Base-by-base conservation (phyloP, 2,329 filamentous ascomycete genomes). In the Ascochyta pisi region DNA sequence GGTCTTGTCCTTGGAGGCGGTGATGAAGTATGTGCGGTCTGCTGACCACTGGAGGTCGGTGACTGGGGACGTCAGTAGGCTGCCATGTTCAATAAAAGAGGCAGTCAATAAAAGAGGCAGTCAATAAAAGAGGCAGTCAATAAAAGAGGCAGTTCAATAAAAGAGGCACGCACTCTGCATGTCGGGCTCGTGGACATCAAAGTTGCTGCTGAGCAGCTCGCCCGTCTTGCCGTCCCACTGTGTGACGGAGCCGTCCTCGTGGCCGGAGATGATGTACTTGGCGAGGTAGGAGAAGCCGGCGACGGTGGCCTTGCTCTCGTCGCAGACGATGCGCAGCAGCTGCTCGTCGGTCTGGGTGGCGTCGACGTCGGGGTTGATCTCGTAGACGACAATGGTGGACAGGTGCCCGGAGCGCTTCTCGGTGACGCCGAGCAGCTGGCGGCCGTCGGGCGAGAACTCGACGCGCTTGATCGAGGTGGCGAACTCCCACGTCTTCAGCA, bases 391-490 rank as follows among this genome's bases (percentile, higher is more conserved):
- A 72, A 99, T 97, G 67, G 93, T 96, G 75, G 91, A 92, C 65
- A 98, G 84, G 80, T 92, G 94, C 67, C 95, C 95, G 87, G 96
- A 96, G 73, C 95, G 92, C 89, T 97, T 96, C 83, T 99, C 95
- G 50, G 95, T 99, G 62, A 99, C 93, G 62, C 92, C 94, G 64
- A 99, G 83, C 70, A 99, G 84, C 81, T 91, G 87, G 73, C 86
- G 89, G 72, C 94, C 95, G 79, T 99, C 95, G 73, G 96, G 90
- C 76, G 88, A 93, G 83, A 99, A 99, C 81, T 97, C 94, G 77
- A 96, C 93, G 71, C 95, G 88, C 87, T 99, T 98, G 78, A 99
- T 92, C 64, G 93, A 92, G 40, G 95, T 98, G 58, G 90, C 88
- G 81, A 97, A 97, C 68, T 99, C 93, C 95, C 95, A 99, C 54